Percentiles rank a stretch among this genome's conserved stretches.
phyloP scores from a whole-genome alignment of 148 eudicot genomes.

The Tetragonia tetragonoides region DNA sequence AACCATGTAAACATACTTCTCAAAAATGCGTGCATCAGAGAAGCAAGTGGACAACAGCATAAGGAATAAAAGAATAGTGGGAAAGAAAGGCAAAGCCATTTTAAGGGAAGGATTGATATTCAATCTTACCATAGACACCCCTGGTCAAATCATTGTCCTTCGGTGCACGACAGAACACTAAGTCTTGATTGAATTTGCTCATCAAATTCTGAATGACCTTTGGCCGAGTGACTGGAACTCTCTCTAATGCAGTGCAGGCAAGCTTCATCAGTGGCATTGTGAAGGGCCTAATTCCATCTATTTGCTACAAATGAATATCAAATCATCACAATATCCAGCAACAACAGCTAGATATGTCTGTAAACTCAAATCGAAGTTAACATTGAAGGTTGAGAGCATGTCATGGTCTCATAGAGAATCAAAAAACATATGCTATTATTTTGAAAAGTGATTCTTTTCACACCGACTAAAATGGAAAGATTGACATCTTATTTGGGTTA shows the following conservation, averaged over 20 bases:
- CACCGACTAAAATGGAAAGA: too few relatives aligned
- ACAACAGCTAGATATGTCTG: neutral
- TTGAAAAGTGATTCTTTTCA: too few relatives aligned
- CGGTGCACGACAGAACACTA: slow-evolving; percentile 90
- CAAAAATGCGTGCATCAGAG: neutral
- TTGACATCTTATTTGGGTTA: too few relatives aligned
- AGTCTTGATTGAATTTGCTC: slow-evolving; percentile 79
- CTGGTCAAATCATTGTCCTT: slow-evolving; percentile 60
- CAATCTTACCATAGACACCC: slow-evolving; percentile 62
- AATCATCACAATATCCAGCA: slow-evolving; percentile 12
- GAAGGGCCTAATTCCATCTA: slow-evolving; percentile 94
- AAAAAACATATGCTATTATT: too few relatives aligned
- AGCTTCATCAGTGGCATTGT: slow-evolving; percentile 94
- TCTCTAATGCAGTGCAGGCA: slow-evolving; percentile 88
- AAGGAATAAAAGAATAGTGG: neutral
- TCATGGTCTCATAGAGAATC: too few relatives aligned
- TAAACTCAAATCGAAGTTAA: neutral
- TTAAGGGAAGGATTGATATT: neutral
- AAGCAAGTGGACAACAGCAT: neutral
- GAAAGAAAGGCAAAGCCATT: neutral
- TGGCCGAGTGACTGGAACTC: slow-evolving; percentile 78
- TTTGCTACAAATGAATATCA: slow-evolving; percentile 46
- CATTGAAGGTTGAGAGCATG: neutral
- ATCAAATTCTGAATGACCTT: slow-evolving; percentile 70
- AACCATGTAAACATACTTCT: neutral